Evolutionary conservation across 2,329 filamentous ascomycete species (phyloP).

Genomic region (Cladorrhinum sp.): DNA sequence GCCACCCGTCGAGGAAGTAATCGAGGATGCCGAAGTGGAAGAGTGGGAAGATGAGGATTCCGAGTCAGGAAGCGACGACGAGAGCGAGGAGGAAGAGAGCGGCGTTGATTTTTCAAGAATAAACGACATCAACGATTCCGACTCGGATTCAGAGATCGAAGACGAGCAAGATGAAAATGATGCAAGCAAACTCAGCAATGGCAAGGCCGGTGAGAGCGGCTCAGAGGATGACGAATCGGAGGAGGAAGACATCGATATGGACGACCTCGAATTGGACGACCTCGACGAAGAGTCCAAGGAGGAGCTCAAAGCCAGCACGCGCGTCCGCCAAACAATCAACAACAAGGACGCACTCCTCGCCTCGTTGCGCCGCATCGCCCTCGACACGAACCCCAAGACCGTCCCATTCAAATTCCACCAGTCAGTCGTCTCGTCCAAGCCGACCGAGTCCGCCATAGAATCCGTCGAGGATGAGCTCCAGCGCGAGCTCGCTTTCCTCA

Average conservation of each 20-base stretch:
- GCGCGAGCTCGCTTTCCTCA: constrained; percentile 90
- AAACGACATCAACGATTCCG: constrained; percentile 55
- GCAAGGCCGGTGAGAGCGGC: constrained; percentile 47
- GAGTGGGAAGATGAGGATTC: constrained; percentile 27
- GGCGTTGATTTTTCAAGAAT: constrained; percentile 54
- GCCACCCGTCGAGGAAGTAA: constrained; percentile 25
- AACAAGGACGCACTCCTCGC: constrained; percentile 84
- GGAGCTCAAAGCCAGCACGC: constrained; percentile 80
- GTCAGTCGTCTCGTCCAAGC: constrained; percentile 64
- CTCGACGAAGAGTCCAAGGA: constrained; percentile 59
- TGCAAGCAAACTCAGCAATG: constrained; percentile 38
- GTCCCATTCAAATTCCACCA: constrained; percentile 83
- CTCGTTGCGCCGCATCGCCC: constrained; percentile 73
- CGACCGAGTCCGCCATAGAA: constrained; percentile 64
- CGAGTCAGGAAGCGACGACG: constrained; percentile 38
- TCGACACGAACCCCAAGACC: constrained; percentile 61
- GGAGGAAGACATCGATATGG: constrained; percentile 75
- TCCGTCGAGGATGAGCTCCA: constrained; percentile 89
- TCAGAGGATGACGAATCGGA: constrained; percentile 70
- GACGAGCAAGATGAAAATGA: constrained; percentile 27
- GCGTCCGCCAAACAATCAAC: constrained; percentile 95
- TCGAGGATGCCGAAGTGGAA: constrained; percentile 29
- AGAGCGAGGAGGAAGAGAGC: constrained; percentile 27
- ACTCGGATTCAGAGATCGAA: constrained; percentile 57
- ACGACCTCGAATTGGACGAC: constrained; percentile 52